Evolutionary conservation across 345 rosid genomes (phyloP).

Genomic region (Populus alba): DNA sequence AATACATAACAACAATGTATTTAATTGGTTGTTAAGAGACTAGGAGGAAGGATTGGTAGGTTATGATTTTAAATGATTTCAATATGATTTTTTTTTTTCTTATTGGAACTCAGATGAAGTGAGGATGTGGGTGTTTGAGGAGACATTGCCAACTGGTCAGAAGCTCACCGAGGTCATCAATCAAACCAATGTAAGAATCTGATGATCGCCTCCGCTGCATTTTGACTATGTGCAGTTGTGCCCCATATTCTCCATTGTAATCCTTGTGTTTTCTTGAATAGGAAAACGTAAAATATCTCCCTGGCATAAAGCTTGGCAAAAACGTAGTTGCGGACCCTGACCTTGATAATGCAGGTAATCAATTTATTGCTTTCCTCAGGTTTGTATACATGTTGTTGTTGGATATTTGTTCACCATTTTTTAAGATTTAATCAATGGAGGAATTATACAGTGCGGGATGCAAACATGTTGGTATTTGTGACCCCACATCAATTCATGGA

Average conservation of each 20-base stretch:
- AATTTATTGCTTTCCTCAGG: slow-evolving; percentile 10
- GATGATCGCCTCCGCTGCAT: not conserved
- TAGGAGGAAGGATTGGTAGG: not conserved
- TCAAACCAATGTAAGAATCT: slow-evolving; percentile 59
- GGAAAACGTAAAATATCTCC: slow-evolving; percentile 92
- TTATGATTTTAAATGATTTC: not conserved
- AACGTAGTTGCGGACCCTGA: slow-evolving; percentile 86
- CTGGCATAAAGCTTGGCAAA: slow-evolving; percentile 83
- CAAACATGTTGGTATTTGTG: slow-evolving; percentile 89
- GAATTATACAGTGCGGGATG: slow-evolving; percentile 60
- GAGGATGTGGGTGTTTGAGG: slow-evolving; percentile 98
- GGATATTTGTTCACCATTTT: not conserved
- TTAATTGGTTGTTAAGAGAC: not conserved
- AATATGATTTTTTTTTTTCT: not conserved
- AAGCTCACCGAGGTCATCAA: slow-evolving; percentile 88
- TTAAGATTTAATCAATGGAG: not conserved
- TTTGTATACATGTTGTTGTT: not conserved
- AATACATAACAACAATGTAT: not conserved
- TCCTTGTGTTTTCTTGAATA: slow-evolving; percentile 15
- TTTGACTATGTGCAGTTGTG: not conserved
- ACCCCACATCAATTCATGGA: slow-evolving; percentile 95
- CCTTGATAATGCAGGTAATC: slow-evolving; percentile 79
- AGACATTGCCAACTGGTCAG: slow-evolving; percentile 78
- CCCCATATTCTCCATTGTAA: not conserved
- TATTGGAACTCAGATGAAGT: slow-evolving; percentile 73